Evolutionary conservation across 768 basidiomycete genomes (phyloP), one percentile per base, ranked within the genome.

Genomic region (Phlebiopsis flavidoalba): DNA sequence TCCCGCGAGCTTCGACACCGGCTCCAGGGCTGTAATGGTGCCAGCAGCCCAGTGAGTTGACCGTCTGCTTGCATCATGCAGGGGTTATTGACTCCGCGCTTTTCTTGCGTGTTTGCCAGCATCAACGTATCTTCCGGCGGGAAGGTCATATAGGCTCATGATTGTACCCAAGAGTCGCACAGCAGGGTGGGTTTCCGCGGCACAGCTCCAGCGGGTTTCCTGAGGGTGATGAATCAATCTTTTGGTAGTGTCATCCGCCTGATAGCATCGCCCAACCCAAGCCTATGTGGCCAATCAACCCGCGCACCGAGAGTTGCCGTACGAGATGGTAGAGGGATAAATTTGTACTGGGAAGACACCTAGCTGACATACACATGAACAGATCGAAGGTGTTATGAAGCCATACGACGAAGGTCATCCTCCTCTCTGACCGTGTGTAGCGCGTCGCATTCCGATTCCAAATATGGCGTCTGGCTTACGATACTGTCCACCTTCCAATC

Each of bases 401-500:
- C 62, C 33, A 33, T 48, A 26, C 48, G 60, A 37, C 43, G 47
- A 43, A 47, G 45, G 50, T 35, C 35, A 46, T 14, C 31, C 45
- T 37, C 53, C 43, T 47, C 46, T 31, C 4, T 55, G 45, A 53
- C 11, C 48, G 54, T 57, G 50, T 47, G 48, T 35, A 43, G 19
- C 31, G 52, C 26, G 40, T 49, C 56, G 53, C 57, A n/a, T 59
- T 5, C 35, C 21, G 54, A 22, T 36, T 36, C 54, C 54, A 21
- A 75, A 64, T 62, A 76, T 71, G 51, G 72, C 76, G 58, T 79
- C 73, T 19, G 79, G 37, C 83, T 82, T 49, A 89, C 72, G 60
- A 90, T 76, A 51, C 78, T 70, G 69, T 90, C 84, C 74, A 90
- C 74, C 64, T 78, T 81, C 80, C 85, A 86, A 71, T 90, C 88